Percentiles rank a stretch among this genome's conserved stretches.
phyloP scores from a whole-genome alignment of 768 basidiomycete species.

The Trametes elegans region DNA sequence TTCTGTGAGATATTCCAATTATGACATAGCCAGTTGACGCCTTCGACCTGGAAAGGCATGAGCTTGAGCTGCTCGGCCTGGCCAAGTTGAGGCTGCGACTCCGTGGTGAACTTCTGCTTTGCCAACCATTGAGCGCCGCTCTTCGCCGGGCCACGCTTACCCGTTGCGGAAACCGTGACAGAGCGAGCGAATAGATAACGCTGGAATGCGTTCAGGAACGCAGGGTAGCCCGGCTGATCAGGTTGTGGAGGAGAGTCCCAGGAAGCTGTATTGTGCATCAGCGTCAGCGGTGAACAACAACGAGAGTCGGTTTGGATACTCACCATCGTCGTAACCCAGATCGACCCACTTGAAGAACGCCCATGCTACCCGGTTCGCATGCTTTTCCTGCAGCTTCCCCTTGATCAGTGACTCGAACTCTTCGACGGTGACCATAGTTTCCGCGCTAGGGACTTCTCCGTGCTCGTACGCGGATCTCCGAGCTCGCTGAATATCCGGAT shows the following conservation, averaged over 20 bases:
- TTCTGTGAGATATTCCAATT: conserved; percentile 88
- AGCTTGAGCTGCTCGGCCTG: conserved; percentile 62
- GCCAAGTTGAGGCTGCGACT: conserved; percentile 63
- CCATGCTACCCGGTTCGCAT: conserved; percentile 69
- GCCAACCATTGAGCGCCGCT: conserved; percentile 47
- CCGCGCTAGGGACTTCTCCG: conserved; percentile 62
- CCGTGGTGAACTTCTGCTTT: conserved; percentile 43
- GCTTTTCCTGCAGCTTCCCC: conserved; percentile 41
- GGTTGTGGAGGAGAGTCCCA: conserved; percentile 86
- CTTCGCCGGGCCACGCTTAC: conserved; percentile 40
- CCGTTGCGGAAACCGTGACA: conserved; percentile 48
- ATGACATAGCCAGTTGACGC: conserved; percentile 80
- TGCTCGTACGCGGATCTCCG: conserved; percentile 45
- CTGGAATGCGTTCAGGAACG: conserved; percentile 66
- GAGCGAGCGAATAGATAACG: conserved; percentile 61
- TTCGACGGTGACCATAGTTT: conserved; percentile 56
- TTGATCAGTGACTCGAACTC: conserved; percentile 55
- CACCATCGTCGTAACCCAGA: conserved; percentile 90
- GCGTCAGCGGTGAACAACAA: neutral
- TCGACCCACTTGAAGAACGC: conserved; percentile 93
- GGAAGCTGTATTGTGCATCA: conserved; percentile 63
- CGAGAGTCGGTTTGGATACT: conserved; percentile 21
- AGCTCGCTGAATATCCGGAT: conserved; percentile 28
- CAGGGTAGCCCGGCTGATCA: conserved; percentile 54
- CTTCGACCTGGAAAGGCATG: conserved; percentile 87